A percentile compares a stretch with the other conserved stretches of the same genome.
Conservation (phyloP, 352 stramenopile genomes). For the Pythium aristosporum region DNA sequence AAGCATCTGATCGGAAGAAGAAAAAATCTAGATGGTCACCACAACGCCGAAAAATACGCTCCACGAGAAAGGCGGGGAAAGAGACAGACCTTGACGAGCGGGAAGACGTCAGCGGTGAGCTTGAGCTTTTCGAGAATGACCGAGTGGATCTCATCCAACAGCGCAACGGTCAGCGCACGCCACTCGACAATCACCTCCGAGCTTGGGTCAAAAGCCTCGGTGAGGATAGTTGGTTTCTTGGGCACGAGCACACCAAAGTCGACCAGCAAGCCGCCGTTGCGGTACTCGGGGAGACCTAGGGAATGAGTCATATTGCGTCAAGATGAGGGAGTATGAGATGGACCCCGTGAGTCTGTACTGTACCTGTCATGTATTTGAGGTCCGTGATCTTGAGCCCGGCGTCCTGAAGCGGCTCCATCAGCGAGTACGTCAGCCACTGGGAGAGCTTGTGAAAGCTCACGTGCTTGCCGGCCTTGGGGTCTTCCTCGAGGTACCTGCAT, state of each 20-base stretch:
- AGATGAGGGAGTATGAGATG: background rate
- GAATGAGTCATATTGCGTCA: too few relatives aligned
- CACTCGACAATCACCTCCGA: constrained; percentile 84
- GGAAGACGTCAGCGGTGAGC: constrained; percentile 71
- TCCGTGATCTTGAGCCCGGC: constrained; percentile 79
- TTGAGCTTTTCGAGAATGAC: constrained; percentile 63
- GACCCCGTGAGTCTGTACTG: background rate
- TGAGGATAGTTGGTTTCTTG: constrained; percentile 55
- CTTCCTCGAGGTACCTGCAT: constrained; percentile 47
- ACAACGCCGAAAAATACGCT: too few relatives aligned
- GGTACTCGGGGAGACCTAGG: constrained; percentile 75
- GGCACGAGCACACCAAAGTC: constrained; percentile 78
- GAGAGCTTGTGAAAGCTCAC: constrained; percentile 90
- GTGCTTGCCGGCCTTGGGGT: constrained; percentile 53
- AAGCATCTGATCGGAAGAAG: constrained; percentile 48
- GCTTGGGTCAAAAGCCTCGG: constrained; percentile 58
- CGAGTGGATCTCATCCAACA: constrained; percentile 76
- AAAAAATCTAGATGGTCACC: background rate
- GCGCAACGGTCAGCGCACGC: constrained; percentile 76
- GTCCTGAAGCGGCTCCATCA: constrained; percentile 86
- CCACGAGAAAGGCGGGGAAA: background rate
- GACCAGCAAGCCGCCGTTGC: constrained; percentile 80
- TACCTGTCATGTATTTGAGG: constrained; percentile 61
- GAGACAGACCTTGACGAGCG: constrained; percentile 75
- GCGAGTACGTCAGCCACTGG: constrained; percentile 87